Evolutionary conservation across 2,329 filamentous ascomycete species (phyloP).

Genomic region (Colletotrichum echinochloae): DNA sequence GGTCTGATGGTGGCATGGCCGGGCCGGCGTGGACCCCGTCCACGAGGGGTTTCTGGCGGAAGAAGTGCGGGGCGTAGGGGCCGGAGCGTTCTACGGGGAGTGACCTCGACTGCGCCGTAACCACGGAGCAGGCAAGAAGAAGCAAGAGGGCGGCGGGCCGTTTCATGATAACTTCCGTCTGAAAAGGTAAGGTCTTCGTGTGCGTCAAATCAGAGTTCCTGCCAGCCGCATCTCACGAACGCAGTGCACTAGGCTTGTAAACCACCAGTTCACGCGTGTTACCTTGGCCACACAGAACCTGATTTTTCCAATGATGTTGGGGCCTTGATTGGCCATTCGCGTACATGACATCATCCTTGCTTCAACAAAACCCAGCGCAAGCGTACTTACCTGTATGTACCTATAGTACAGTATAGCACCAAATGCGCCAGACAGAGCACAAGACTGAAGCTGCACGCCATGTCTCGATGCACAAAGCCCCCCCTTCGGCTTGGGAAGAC

Average conservation of each 20-base stretch:
- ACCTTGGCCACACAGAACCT: conserved; percentile 20
- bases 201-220: conserved; percentile 2
- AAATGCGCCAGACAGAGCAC: not conserved
- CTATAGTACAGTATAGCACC: too few relatives aligned
- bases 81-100: conserved; percentile 35
- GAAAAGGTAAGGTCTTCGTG: not conserved
- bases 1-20: conserved; percentile 45
- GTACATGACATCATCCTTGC: conserved; percentile 36
- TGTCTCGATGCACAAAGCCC: not conserved
- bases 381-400: not conserved
- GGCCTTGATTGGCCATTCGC: conserved; percentile 16
- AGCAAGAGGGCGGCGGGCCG: conserved; percentile 33
- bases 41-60: conserved; percentile 40
- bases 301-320: conserved; percentile 3
- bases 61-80: conserved; percentile 23
- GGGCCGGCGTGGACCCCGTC: conserved; percentile 42
- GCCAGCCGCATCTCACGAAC: not conserved
- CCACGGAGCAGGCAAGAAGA: conserved; percentile 30
- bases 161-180: conserved; percentile 31
- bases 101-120: conserved; percentile 28
- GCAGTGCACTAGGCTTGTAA: conserved; percentile 15
- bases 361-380: not conserved
- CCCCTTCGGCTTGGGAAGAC: not conserved
- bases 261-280: conserved; percentile 14
- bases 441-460: not conserved